Percentiles rank a stretch among this genome's conserved stretches.
These are phyloP conservation scores for Aspergillus sp. DNA, from an alignment of 2,329 filamentous ascomycete genomes.

Conservation along the genomic window DNA sequence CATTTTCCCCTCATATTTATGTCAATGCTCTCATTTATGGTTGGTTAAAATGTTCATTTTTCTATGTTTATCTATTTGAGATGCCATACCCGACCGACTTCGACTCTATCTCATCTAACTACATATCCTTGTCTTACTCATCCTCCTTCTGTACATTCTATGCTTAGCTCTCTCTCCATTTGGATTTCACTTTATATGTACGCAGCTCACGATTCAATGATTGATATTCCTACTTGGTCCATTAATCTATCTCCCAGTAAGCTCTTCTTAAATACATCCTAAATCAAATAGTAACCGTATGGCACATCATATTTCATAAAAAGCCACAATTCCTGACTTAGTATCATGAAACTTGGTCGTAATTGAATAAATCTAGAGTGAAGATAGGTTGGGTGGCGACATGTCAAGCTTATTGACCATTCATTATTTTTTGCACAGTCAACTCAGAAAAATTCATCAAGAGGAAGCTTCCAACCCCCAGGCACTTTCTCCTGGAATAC, in stretches of 20 bases:
- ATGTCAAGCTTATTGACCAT: too few relatives aligned
- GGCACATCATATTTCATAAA: neutral
- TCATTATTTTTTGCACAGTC: too few relatives aligned
- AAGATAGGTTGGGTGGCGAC: too few relatives aligned
- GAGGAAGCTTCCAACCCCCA: too few relatives aligned
- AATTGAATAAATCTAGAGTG: too few relatives aligned
- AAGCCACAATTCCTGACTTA: neutral
- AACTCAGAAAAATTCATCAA: too few relatives aligned
- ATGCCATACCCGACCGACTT: neutral
- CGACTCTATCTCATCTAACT: neutral
- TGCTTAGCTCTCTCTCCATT: neutral
- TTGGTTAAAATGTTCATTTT: neutral
- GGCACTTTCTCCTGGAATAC: too few relatives aligned
- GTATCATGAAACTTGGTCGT: too few relatives aligned
- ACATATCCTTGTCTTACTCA: neutral
- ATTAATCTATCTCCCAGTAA: neutral
- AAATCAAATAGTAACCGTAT: neutral
- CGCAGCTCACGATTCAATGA: constrained; percentile 14
- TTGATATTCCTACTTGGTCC: neutral
- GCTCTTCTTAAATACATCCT: neutral
- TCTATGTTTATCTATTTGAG: neutral
- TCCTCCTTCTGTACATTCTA: constrained; percentile 4
- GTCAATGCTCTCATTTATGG: neutral
- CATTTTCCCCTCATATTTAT: constrained; percentile 3
- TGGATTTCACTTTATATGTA: constrained; percentile 4